A percentile compares a stretch with the other conserved stretches of the same genome.
These are phyloP conservation scores for Spirogloea muscicola DNA, from an alignment of 139 green algal species.

Conservation along the genomic window DNA sequence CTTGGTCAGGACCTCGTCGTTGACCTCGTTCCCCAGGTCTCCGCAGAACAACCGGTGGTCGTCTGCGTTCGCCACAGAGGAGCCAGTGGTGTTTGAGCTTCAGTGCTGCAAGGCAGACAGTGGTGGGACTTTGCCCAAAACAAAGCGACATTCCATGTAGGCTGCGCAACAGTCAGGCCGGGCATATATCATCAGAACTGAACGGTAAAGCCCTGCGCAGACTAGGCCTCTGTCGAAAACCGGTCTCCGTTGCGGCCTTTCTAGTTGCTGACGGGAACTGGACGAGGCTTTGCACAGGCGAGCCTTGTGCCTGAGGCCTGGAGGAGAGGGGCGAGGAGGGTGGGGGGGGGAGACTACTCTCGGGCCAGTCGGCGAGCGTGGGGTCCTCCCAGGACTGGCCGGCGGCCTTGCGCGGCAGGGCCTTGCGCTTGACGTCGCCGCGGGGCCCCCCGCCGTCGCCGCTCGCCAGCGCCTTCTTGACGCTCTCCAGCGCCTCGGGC, in stretches of 20 bases:
- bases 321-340: not conserved
- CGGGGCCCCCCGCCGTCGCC: constrained; percentile 10
- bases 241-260: too few relatives aligned
- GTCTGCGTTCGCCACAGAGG: constrained; percentile 48
- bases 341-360: constrained; percentile 28
- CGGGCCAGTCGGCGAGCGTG: constrained; percentile 40
- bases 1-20: constrained; percentile 76
- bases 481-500: constrained; percentile 39
- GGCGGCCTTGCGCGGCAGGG: constrained; percentile 29
- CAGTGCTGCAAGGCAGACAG: not conserved
- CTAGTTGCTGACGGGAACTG: not conserved
- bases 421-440: constrained; percentile 11
- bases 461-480: constrained; percentile 44
- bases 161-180: not conserved
- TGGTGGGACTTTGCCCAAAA: not conserved
- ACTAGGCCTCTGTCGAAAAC: too few relatives aligned
- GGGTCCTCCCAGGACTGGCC: constrained; percentile 47
- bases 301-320: not conserved
- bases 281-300: not conserved
- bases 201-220: too few relatives aligned
- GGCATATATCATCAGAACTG: too few relatives aligned
- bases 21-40: constrained; percentile 90
- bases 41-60: constrained; percentile 96
- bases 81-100: not conserved
- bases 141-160: not conserved